These are phyloP conservation scores for Sporothrix mexicana DNA, from an alignment of 2,329 filamentous ascomycete species.

Conservation along the genomic window DNA sequence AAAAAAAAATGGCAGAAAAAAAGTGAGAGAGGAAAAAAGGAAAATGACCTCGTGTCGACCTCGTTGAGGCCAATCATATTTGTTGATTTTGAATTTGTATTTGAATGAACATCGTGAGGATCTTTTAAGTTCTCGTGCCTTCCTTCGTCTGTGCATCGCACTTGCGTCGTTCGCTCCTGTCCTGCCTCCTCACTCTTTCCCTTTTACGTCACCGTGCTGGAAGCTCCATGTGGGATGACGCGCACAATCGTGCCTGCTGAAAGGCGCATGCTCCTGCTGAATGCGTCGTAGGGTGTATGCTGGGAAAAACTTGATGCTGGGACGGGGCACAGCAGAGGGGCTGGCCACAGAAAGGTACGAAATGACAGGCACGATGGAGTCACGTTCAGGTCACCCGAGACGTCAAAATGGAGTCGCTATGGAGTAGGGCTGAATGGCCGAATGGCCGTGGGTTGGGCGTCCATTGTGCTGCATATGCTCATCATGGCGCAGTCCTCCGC, in stretches of 20 bases:
- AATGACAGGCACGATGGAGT: constrained; percentile 12
- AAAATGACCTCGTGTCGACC: too few relatives aligned
- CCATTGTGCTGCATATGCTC: not conserved
- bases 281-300: not conserved
- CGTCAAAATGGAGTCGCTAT: not conserved
- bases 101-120: not conserved
- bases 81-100: not conserved
- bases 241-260: constrained; percentile 10
- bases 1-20: too few relatives aligned
- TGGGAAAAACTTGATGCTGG: not conserved
- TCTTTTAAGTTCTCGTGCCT: not conserved
- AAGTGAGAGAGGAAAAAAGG: too few relatives aligned
- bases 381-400: not conserved
- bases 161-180: not conserved
- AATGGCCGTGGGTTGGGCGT: not conserved
- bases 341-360: not conserved
- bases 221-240: constrained; percentile 6
- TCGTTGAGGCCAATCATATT: not conserved
- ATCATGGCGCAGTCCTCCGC: constrained; percentile 4
- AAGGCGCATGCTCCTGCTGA: not conserved
- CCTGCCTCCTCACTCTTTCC: not conserved
- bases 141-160: not conserved
- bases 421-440: constrained; percentile 18
- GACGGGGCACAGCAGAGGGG: constrained; percentile 12
- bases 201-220: not conserved